Evolutionary conservation across 2,329 filamentous ascomycete genomes (phyloP), one percentile per base, ranked within the genome.

Genomic region (Penicillium sumatraense): DNA sequence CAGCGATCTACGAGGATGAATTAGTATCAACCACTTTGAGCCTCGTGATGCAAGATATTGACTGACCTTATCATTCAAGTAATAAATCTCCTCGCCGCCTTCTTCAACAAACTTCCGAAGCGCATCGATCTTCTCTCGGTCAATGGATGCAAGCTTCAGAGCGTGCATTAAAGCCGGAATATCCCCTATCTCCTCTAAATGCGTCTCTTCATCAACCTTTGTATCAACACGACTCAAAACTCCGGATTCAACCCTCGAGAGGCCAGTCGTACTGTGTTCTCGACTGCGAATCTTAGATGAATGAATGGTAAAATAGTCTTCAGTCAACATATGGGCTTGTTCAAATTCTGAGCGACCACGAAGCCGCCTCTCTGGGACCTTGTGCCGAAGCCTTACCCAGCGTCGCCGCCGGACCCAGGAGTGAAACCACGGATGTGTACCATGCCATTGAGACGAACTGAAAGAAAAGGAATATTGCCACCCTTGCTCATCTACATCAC

Each of bases 381-480:
- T 90, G 49, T 89, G 82, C 29, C 95, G 83, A 72, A 90, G 89
- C 40, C 95, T 83, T 51, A 93, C 86, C 95, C 95, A 99, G 20
- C 91, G 86, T 58, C 95, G 84, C 63, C 95, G 82, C 31, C 95
- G 83, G n/a, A 97, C 95, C 69, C 93, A 99, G 1, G 91, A 96
- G 72, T 93, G 93, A 75, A 91, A 96, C 93, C 93, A 98, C 23
- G 86, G 89, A 70, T 89, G 86, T 16, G 90, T 89, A 3, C 88
- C 88, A 73, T 99, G 95, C 95, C 95, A 99, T 2, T 86, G 85
- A 62, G 89, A 91, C 38, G 83, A 85, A 61, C 80, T 80, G 70
- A 98, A 99, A 62, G 90, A 88, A 71, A 97, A 92, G 14, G 91
- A 95, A 75, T 99, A 99, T 71, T 96, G 89, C 95, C 95, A 99